A percentile compares a stretch with the other conserved stretches of the same genome.
phyloP scores from a whole-genome alignment of 768 basidiomycete species.

The Suillus plorans region DNA sequence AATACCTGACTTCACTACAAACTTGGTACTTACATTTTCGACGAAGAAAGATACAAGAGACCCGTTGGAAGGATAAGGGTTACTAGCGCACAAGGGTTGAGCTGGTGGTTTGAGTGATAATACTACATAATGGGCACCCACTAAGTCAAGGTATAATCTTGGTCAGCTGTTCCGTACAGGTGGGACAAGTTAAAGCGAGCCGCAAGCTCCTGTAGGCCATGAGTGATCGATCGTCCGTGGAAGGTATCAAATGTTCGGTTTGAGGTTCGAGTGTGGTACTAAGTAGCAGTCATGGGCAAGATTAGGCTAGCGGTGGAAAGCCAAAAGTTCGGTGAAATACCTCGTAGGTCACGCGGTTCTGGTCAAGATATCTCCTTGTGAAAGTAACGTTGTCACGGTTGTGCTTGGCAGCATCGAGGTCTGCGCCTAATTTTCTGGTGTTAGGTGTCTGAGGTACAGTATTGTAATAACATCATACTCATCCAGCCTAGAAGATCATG shows the following conservation, averaged over 20 bases:
- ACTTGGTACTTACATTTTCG: slow-evolving; percentile 35
- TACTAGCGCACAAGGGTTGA: slow-evolving; percentile 32
- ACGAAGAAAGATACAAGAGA: slow-evolving; percentile 62
- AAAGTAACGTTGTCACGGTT: slow-evolving; percentile 55
- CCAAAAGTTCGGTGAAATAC: slow-evolving; percentile 27
- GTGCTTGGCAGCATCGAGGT: slow-evolving; percentile 40
- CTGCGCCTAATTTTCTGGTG: slow-evolving; percentile 37
- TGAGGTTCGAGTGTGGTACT: slow-evolving; percentile 65
- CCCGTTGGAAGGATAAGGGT: slow-evolving; percentile 59
- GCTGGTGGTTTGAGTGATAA: too few species aligned
- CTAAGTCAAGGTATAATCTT: slow-evolving; percentile 68
- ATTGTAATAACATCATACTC: slow-evolving; percentile 40
- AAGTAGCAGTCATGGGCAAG: slow-evolving; percentile 5
- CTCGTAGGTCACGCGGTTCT: slow-evolving; percentile 76
- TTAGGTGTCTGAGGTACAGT: neutral
- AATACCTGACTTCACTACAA: neutral
- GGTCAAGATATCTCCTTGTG: slow-evolving; percentile 73
- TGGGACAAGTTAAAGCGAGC: slow-evolving; percentile 59
- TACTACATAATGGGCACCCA: slow-evolving; percentile 29
- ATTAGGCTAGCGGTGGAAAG: neutral
- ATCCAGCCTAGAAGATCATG: slow-evolving; percentile 47
- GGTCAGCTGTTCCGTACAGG: slow-evolving; percentile 70
- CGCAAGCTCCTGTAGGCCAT: slow-evolving; percentile 52
- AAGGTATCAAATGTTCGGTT: slow-evolving; percentile 61
- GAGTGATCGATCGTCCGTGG: slow-evolving; percentile 51